Base-by-base conservation (phyloP, 306 rosid species). In the Glycyrrhiza uralensis region DNA sequence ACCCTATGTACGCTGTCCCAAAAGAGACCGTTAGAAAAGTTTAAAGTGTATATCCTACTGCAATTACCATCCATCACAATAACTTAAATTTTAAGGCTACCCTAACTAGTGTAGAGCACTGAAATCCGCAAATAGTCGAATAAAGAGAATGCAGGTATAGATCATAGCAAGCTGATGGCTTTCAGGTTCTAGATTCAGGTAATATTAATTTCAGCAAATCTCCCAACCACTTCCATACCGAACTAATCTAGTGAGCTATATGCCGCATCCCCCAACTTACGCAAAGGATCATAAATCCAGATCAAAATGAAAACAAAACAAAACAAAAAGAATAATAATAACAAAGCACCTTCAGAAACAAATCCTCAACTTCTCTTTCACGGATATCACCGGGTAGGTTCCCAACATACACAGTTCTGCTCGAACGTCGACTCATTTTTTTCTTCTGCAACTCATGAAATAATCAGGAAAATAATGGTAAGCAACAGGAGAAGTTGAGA, bases 331-430 rank as follows among this genome's bases (percentile, higher is more conserved):
- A 7, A 44, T 0, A 1, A 49, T 9, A 24, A 49, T 11, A 49
- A 6, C 1, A 15, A 67, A 36, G 47, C 72, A 95, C 99, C 99
- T 95, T 95, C 78, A 81, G 63, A 62, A 95, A 95, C 77, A 95
- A 82, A 72, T 95, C 99, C 62, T 95, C 97, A 54, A 95, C 99
- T 84, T 95, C 99, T 76, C 96, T 89, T 85, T 95, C 99, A 55
- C 97, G 99, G 56, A 95, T 90, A 79, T 95, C 99, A 18, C 97
- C 99, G 7, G 99, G 99, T 8, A 95, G 96, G 76, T 95, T 95
- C 55, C 99, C 99, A 24, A 95, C 99, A 80, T 92, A 95, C 17
- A 95, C 82, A 32, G 96, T 92, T 81, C 92, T 88, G 87, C 97
- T 95, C 2, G 89, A 82, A 33, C 92, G 96, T 76, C 96, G 80